Evolutionary conservation across 1,284 basidiomycete genomes (phyloP).

Genomic region (Peniophora sp.): DNA sequence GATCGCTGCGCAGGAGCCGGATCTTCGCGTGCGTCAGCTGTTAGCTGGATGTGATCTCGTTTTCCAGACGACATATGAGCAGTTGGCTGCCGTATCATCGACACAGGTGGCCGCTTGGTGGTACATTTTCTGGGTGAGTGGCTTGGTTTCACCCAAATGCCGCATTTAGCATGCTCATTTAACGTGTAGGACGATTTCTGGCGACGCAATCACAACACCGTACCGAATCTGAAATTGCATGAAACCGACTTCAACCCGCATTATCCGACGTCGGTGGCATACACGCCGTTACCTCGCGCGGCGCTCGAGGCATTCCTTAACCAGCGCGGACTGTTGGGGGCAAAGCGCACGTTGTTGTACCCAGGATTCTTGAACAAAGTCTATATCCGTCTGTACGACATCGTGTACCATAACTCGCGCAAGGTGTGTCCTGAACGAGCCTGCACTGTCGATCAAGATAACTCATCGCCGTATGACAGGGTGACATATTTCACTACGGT

Average conservation of each 20-base stretch:
- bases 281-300: conserved; percentile 61
- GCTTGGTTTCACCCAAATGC: neutral
- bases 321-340: conserved; percentile 53
- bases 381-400: conserved; percentile 69
- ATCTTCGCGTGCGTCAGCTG: conserved; percentile 48
- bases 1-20: conserved; percentile 41
- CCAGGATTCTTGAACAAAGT: conserved; percentile 69
- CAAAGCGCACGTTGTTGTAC: conserved; percentile 50
- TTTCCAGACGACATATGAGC: conserved; percentile 50
- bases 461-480: conserved; percentile 24
- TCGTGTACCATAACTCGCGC: conserved; percentile 50
- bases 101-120: conserved; percentile 65
- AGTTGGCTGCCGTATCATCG: conserved; percentile 44
- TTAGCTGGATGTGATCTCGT: conserved; percentile 40
- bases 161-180: neutral
- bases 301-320: conserved; percentile 59
- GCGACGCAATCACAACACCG: conserved; percentile 56
- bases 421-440: conserved; percentile 26
- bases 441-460: no score
- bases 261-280: conserved; percentile 69
- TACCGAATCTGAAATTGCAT: conserved; percentile 37
- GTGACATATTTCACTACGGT: conserved; percentile 55
- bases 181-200: conserved; percentile 58
- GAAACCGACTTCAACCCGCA: conserved; percentile 65
- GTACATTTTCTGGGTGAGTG: conserved; percentile 73